Conservation (phyloP, 1,284 basidiomycete species). For the Puccinia horiana region DNA sequence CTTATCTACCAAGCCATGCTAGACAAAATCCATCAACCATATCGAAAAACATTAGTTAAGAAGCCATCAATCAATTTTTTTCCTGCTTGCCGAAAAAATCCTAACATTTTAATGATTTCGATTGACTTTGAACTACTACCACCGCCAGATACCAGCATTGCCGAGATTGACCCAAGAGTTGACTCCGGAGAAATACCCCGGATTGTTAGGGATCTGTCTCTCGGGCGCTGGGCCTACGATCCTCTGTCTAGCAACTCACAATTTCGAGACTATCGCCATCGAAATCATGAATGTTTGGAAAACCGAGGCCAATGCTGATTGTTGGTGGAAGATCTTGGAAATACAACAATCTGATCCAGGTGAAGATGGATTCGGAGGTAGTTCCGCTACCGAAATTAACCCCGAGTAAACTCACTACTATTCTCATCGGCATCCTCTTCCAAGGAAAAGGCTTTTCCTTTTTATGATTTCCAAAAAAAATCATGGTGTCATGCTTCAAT, state of each 20-base stretch:
- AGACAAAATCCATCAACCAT: constrained; percentile 95
- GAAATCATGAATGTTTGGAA: constrained; percentile 52
- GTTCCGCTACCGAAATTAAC: constrained; percentile 16
- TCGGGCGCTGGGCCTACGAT: constrained; percentile 98
- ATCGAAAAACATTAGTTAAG: constrained; percentile 78
- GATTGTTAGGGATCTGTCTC: constrained; percentile 92
- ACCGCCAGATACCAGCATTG: constrained; percentile 81
- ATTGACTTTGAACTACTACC: not conserved
- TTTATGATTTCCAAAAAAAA: no score
- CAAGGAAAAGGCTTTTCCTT: not conserved
- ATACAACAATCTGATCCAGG: constrained; percentile 38
- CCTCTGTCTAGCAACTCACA: constrained; percentile 85
- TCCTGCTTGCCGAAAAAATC: not conserved
- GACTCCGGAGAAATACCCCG: constrained; percentile 84
- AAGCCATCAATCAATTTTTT: not conserved
- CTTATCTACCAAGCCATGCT: constrained; percentile 99
- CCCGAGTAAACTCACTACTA: not conserved
- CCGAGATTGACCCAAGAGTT: constrained; percentile 84
- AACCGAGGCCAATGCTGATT: constrained; percentile 51
- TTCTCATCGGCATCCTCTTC: not conserved
- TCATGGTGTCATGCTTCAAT: no score
- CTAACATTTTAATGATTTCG: not conserved
- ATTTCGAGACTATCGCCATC: constrained; percentile 66
- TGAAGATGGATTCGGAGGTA: constrained; percentile 18
- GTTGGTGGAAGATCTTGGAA: constrained; percentile 52